phyloP scores from a whole-genome alignment of 495 filamentous ascomycete genomes.

The Filosporella fistucella region DNA sequence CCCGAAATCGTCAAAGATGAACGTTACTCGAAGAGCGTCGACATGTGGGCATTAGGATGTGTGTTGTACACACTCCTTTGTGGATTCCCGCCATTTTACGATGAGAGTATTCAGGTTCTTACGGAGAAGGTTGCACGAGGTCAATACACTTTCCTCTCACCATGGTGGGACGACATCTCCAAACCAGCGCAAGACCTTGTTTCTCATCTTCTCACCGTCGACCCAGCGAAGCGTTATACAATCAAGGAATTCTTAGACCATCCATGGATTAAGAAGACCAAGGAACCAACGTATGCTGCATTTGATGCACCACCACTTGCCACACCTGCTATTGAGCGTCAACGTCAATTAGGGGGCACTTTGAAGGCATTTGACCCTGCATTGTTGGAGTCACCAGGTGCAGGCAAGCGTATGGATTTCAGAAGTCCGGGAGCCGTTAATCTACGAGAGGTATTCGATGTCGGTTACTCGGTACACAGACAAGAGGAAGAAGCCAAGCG shows the following conservation, averaged over 20 bases:
- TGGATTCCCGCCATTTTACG: conserved; percentile 97
- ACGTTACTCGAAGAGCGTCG: conserved; percentile 95
- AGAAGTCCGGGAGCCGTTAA: conserved; percentile 93
- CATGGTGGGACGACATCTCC: conserved; percentile 99
- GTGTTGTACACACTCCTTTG: conserved; percentile 95
- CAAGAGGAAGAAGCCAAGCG: conserved; percentile 96
- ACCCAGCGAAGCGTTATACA: conserved; percentile 85
- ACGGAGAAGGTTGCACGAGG: conserved; percentile 97
- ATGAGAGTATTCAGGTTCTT: conserved; percentile 93
- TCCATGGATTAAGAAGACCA: conserved; percentile 78
- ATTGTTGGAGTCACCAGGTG: conserved; percentile 49
- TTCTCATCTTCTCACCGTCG: conserved; percentile 86
- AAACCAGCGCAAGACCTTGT: conserved; percentile 93
- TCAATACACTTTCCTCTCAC: conserved; percentile 96
- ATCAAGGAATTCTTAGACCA: conserved; percentile 87
- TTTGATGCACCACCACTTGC: conserved; percentile 73
- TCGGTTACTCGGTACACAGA: conserved; percentile 91
- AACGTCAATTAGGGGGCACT: conserved; percentile 40
- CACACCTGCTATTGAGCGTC: conserved; percentile 53
- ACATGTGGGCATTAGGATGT: conserved; percentile 98
- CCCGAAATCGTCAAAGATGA: conserved; percentile 99
- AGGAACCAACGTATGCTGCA: conserved; percentile 73
- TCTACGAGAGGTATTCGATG: conserved; percentile 94
- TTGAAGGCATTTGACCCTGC: conserved; percentile 51
- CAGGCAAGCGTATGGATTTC: conserved; percentile 74